Percentiles rank a stretch among this genome's conserved stretches.
Conservation (phyloP, 371 early-diverging fungal genomes). For the Rhizopus microsporus region DNA sequence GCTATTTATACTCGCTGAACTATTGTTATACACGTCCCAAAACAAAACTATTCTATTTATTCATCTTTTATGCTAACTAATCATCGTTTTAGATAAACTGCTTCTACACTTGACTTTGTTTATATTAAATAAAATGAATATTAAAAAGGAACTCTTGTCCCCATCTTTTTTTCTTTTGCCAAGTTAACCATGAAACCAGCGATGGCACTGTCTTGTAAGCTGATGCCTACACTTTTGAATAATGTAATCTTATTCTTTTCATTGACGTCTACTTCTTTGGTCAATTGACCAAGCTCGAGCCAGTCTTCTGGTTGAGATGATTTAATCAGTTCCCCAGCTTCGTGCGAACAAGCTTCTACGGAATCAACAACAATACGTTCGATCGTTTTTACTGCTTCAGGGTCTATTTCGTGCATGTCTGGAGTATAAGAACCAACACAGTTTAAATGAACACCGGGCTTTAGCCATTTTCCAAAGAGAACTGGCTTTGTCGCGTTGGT, state of each 20-base stretch:
- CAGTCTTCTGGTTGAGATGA: constrained; percentile 44
- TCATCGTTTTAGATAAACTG: too few relatives aligned
- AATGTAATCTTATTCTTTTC: constrained; percentile 44
- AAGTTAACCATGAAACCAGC: constrained; percentile 48
- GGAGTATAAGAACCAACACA: constrained; percentile 63
- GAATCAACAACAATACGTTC: constrained; percentile 55
- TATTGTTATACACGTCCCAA: not conserved
- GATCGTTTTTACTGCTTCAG: constrained; percentile 40
- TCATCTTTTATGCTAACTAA: too few relatives aligned
- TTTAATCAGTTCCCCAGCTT: constrained; percentile 61
- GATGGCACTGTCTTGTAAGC: constrained; percentile 65
- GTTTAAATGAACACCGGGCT: constrained; percentile 55
- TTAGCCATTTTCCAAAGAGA: constrained; percentile 54
- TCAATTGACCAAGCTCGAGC: constrained; percentile 50
- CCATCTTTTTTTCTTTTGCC: constrained; percentile 46
- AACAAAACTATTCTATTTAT: not conserved
- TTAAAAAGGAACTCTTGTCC: constrained; percentile 43
- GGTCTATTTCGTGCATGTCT: constrained; percentile 66
- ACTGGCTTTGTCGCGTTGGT: constrained; percentile 56
- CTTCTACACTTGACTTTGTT: too few relatives aligned
- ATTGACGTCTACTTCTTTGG: constrained; percentile 14
- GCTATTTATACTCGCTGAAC: constrained; percentile 38
- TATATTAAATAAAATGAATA: not conserved
- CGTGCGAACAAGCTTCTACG: constrained; percentile 45
- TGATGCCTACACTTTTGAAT: constrained; percentile 68